Evolutionary conservation across 805 yeast genomes (phyloP).

Genomic region (Kodamaea fukazawae): DNA sequence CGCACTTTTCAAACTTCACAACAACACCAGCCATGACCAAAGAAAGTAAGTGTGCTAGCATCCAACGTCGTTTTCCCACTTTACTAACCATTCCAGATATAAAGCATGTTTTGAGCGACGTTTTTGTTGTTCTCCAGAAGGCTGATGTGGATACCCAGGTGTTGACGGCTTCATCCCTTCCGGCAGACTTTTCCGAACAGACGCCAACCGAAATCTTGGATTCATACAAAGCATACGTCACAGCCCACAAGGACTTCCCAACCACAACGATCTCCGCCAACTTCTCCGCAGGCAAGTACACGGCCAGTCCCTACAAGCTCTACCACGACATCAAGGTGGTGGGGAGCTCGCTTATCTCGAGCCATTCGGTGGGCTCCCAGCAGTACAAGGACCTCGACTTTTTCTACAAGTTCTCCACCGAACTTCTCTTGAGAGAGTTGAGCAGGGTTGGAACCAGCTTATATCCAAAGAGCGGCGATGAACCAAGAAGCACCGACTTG

Average conservation of each 20-base stretch:
- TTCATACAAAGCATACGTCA: conserved; percentile 39
- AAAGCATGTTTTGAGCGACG: conserved; percentile 17
- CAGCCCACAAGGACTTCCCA: conserved; percentile 21
- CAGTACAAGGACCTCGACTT: conserved; percentile 55
- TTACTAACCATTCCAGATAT: too few relatives aligned
- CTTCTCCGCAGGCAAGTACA: conserved; percentile 39
- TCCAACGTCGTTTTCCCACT: neutral
- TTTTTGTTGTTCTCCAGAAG: conserved; percentile 23
- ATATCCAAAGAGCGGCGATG: conserved; percentile 16
- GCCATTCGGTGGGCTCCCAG: conserved; percentile 47
- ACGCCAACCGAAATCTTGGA: conserved; percentile 42
- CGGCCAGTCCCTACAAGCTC: conserved; percentile 47
- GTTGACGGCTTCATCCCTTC: conserved; percentile 29
- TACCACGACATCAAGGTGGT: conserved; percentile 68
- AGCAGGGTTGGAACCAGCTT: conserved; percentile 38
- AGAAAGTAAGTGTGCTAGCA: neutral
- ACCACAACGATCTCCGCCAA: conserved; percentile 45
- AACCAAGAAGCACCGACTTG: conserved; percentile 26
- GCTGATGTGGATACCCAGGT: conserved; percentile 25
- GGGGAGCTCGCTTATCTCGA: conserved; percentile 45
- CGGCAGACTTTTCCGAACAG: conserved; percentile 45
- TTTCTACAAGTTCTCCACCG: conserved; percentile 61
- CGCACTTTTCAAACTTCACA: too few relatives aligned
- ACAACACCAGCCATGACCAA: conserved; percentile 3
- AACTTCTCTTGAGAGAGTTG: conserved; percentile 61